Percentiles rank a stretch among this genome's conserved stretches.
These are phyloP conservation scores for Seiridium cupressi DNA, from an alignment of 2,329 filamentous ascomycete genomes.

Conservation along the genomic window DNA sequence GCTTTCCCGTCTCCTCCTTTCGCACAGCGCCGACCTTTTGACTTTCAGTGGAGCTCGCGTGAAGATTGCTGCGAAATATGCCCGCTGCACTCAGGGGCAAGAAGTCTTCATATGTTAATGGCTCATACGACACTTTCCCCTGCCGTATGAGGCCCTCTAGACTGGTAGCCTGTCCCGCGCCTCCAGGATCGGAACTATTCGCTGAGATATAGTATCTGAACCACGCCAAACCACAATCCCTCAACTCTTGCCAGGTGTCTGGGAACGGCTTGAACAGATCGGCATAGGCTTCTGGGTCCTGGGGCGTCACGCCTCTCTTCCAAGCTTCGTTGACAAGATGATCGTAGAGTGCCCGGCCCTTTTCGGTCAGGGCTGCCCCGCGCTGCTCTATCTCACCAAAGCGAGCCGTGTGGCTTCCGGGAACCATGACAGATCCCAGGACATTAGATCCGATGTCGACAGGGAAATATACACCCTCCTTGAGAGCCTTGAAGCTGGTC, in stretches of 20 bases:
- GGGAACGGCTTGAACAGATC: conserved; percentile 1
- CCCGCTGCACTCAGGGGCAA: conserved; percentile 2
- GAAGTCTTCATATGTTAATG: conserved; percentile 3
- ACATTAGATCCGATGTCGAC: neutral
- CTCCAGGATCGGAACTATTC: neutral
- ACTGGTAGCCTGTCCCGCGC: neutral
- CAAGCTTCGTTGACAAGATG: conserved; percentile 1
- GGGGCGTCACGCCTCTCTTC: neutral
- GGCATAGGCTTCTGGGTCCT: conserved; percentile 1
- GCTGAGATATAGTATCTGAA: neutral
- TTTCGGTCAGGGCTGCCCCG: neutral
- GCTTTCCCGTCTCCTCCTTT: neutral
- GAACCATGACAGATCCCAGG: neutral
- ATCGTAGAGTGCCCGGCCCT: neutral
- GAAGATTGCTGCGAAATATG: conserved; percentile 2
- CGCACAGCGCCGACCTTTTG: neutral
- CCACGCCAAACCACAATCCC: neutral
- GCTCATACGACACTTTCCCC: neutral
- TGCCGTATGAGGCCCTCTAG: neutral
- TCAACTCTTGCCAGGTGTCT: neutral
- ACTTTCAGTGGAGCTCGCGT: neutral
- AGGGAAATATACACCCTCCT: neutral
- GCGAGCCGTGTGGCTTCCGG: neutral
- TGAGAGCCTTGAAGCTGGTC: conserved; percentile 3
- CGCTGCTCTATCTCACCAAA: conserved; percentile 7